Base-by-base conservation (phyloP, 371 early-diverging fungal genomes). In the Saksenaea vasiformis region DNA sequence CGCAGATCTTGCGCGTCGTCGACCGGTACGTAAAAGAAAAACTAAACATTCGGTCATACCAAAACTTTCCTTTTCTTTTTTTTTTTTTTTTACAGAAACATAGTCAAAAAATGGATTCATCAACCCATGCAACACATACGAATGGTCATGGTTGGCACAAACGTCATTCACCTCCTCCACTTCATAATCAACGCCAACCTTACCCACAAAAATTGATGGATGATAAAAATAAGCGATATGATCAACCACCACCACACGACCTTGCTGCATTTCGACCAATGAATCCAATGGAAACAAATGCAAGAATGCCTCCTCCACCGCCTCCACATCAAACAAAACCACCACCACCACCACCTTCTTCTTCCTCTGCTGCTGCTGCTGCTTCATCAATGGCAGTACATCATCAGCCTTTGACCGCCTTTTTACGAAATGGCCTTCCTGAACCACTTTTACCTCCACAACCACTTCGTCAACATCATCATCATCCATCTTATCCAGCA, bases 1-100 rank as follows among this genome's bases (percentile, higher is more conserved):
- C 58, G 68, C 73, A 35, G 80, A 80, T 65, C 44, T 76, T n/a
- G 58, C 56, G 15, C 66, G 70, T 39, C 64, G 62, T 54, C 64
- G 57, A 54, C 58, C 58, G 43, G 66, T 66, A 69, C 54, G 39
- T 3, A n/a, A n/a, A n/a, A n/a, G n/a, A n/a, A n/a, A n/a, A n/a
- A n/a, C n/a, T n/a, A n/a, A n/a, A n/a, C n/a, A 22, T 17, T 24
- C 53, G 17, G 17, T 31, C 31, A 31, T 31, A 31, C 31, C 7
- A 31, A 7, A n/a, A n/a, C n/a, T 31, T 31, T 7, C 7, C 31
- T 31, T 31, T 31, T 2, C 31, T 31, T 7, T 31, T 31, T 31
- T 4, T 31, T 31, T 31, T 1, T 17, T 22, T 26, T 3, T 22
- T 47, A 22, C 22, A 47, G 51, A 47, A 47, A 2, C 36, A 34